Percentiles rank a stretch among this genome's conserved stretches.
Conservation (phyloP, 768 basidiomycete genomes). For the Leccinum longicurvipes region DNA sequence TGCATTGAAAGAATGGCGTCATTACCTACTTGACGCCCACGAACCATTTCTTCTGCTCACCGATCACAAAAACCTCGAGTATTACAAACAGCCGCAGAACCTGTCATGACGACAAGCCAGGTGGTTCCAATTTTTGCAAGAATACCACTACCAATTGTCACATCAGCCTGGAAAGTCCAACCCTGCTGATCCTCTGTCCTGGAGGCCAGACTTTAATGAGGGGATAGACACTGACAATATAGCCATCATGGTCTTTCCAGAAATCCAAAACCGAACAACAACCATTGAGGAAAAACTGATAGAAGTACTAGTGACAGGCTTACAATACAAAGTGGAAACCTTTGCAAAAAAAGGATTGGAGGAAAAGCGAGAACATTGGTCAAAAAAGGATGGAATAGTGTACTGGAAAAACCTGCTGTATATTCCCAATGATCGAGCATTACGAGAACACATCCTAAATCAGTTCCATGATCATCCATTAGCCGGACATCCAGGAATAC, state of each 20-base stretch:
- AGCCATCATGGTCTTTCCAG: no score
- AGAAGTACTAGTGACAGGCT: no score
- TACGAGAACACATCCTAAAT: neutral
- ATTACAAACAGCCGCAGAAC: slow-evolving; percentile 20
- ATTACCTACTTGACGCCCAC: neutral
- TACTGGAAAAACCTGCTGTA: neutral
- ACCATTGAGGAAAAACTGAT: no score
- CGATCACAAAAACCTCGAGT: slow-evolving; percentile 42
- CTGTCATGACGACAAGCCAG: neutral
- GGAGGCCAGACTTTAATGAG: neutral
- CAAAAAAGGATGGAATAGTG: neutral
- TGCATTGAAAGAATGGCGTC: neutral
- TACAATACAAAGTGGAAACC: neutral
- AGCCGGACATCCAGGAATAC: no score
- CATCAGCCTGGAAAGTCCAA: neutral
- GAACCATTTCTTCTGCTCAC: slow-evolving; percentile 25
- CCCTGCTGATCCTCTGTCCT: neutral
- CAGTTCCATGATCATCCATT: neutral
- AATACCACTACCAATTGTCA: neutral
- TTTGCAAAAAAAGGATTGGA: no score
- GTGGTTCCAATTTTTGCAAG: neutral
- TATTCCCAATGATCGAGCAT: neutral
- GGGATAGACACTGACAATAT: neutral
- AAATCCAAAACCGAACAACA: no score
- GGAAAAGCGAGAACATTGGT: neutral